Conservation (phyloP, 176 grass and related monocot genomes). For the Otatea glauca region DNA sequence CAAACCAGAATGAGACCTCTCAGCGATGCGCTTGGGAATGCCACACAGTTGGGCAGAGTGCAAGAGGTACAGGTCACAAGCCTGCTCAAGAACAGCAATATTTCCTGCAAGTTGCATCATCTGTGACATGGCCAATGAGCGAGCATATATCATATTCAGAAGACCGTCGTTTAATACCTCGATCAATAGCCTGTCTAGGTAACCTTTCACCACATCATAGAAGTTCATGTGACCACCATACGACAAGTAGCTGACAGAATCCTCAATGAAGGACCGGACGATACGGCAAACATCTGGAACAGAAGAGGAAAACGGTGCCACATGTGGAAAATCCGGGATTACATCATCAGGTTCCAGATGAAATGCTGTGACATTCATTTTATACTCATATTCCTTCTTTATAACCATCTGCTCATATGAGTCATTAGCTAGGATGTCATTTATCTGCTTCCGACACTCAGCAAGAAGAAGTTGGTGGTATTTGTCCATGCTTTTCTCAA, state of each 20-base stretch:
- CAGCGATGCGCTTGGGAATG: conserved; percentile 58
- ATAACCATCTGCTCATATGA: conserved; percentile 63
- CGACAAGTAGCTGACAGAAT: conserved; percentile 72
- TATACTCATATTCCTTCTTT: conserved; percentile 75
- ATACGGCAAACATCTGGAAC: conserved; percentile 69
- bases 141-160: conserved; percentile 66
- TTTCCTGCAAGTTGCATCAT: conserved; percentile 80
- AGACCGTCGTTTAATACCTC: conserved; percentile 70
- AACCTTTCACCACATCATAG: conserved; percentile 73
- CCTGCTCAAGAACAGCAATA: conserved; percentile 64
- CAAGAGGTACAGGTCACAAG: conserved; percentile 78
- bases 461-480: conserved; percentile 66
- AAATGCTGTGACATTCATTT: conserved; percentile 67
- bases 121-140: conserved; percentile 24
- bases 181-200: conserved; percentile 81
- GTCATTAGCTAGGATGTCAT: conserved; percentile 56
- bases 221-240: conserved; percentile 51
- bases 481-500: conserved; percentile 73
- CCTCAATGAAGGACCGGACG: conserved; percentile 73
- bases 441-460: conserved; percentile 68
- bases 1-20: conserved; percentile 64
- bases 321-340: conserved; percentile 67
- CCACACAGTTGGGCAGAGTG: conserved; percentile 72
- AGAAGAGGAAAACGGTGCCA: conserved; percentile 69
- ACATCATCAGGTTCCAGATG: conserved; percentile 55